phyloP scores from a whole-genome alignment of 768 basidiomycete genomes.

The Tricholoma matsutake region DNA sequence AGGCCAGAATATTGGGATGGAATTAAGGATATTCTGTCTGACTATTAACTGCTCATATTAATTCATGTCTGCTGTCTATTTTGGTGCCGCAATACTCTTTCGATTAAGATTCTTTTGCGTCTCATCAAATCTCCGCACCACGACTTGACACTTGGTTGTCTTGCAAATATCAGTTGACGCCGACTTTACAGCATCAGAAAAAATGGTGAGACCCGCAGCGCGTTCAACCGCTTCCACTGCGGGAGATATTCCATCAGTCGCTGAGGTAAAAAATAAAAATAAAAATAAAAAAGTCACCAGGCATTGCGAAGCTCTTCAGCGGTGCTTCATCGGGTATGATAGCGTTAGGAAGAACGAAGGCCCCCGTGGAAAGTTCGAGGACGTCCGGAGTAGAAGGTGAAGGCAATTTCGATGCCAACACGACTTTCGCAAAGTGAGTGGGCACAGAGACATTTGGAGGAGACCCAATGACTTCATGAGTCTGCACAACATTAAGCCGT shows the following conservation, averaged over 20 bases:
- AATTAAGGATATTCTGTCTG: constrained; percentile 80
- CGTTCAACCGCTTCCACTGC: constrained; percentile 90
- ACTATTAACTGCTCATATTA: constrained; percentile 39
- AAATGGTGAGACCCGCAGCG: constrained; percentile 83
- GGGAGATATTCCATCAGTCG: neutral
- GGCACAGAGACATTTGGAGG: constrained; percentile 92
- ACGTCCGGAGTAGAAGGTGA: constrained; percentile 70
- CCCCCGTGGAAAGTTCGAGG: constrained; percentile 81
- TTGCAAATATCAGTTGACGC: constrained; percentile 85
- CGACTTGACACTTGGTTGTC: constrained; percentile 82
- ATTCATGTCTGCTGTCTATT: constrained; percentile 23
- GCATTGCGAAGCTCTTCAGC: constrained; percentile 76
- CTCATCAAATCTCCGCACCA: constrained; percentile 90
- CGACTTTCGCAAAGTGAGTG: constrained; percentile 97
- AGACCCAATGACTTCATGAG: constrained; percentile 91
- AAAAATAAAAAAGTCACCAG: constrained; percentile 47
- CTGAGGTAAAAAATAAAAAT: too few relatives aligned
- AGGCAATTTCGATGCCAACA: constrained; percentile 71
- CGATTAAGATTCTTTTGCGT: constrained; percentile 63
- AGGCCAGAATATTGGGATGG: constrained; percentile 69
- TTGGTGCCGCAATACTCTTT: constrained; percentile 52
- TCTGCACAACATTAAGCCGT: constrained; percentile 39
- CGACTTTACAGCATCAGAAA: constrained; percentile 75
- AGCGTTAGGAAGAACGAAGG: constrained; percentile 96
- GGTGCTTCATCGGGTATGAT: constrained; percentile 82